Conservation (phyloP, 257 asterid species). For the Solanum chilense region DNA sequence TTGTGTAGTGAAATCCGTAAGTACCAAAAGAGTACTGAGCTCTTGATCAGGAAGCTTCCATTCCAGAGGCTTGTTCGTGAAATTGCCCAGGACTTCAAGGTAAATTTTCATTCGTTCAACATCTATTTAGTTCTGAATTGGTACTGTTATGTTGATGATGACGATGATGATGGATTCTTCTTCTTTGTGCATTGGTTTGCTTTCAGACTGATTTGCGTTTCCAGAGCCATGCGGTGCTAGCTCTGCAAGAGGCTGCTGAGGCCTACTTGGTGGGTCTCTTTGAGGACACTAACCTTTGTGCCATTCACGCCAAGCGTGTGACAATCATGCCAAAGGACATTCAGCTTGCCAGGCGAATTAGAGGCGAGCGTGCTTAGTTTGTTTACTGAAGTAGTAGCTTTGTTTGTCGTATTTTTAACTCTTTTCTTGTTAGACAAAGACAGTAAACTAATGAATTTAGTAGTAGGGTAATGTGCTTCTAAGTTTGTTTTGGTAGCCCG, state of each 20-base stretch:
- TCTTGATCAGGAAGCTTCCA: constrained; percentile 61
- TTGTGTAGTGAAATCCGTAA: constrained; percentile 46
- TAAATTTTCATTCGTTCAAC: not conserved
- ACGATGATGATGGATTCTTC: not conserved
- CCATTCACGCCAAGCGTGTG: constrained; percentile 62
- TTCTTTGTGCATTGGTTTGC: not conserved
- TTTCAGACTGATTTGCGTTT: constrained; percentile 63
- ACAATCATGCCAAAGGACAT: constrained; percentile 65
- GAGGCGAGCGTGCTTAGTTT: constrained; percentile 61
- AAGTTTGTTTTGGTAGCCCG: not conserved
- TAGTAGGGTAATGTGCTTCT: not conserved
- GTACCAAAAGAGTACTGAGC: constrained; percentile 71
- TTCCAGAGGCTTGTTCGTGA: constrained; percentile 75
- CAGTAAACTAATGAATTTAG: constrained; percentile 5
- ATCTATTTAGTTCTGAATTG: not conserved
- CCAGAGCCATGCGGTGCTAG: constrained; percentile 71
- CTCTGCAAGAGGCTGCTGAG: constrained; percentile 68
- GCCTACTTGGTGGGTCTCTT: constrained; percentile 65
- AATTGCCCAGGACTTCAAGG: constrained; percentile 69
- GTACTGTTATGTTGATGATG: not conserved
- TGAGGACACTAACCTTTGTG: constrained; percentile 62
- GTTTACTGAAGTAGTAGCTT: constrained; percentile 3
- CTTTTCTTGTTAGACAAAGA: not conserved
- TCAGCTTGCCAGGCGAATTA: constrained; percentile 56
- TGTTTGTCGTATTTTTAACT: not conserved